Evolutionary conservation across 352 stramenopile species (phyloP), one percentile per base, ranked within the genome.

Genomic region (Pythium insidiosum): DNA sequence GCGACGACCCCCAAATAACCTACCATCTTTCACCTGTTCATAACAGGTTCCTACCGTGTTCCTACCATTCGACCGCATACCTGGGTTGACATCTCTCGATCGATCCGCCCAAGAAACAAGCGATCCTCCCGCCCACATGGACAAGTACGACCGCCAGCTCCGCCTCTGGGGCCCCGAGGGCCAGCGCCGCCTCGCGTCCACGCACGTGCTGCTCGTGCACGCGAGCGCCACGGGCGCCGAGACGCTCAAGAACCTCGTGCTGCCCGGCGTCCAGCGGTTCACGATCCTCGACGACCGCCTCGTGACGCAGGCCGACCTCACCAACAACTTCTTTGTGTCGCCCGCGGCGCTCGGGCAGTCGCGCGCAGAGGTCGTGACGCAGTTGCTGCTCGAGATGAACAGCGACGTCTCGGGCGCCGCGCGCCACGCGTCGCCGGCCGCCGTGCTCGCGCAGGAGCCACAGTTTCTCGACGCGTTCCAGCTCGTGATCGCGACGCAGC

Each of bases 141-240:
- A 98, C 73, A 98, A 98, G 71, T 99, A 99, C 74, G 96, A 99
- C 75, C 80, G 96, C n/a, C 95, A 99, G 73, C 73, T 99, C 42
- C 90, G 96, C 21, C 80, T 99, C 16, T 99, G 96, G 96, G 96
- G 96, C 30, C 69, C 89, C 37, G 70, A 95, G 19, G 96, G 96
- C 26, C 96, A 99, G 68, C 69, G 67, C 20, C 74, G 76, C 1
- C 73, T 99, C 6, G 78, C 77, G 24, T 75, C 60, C 30, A 94
- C 90, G 37, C 73, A 89, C 56, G 77, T 98, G 9, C 61, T 98
- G 22, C 68, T 98, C 16, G 37, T 99, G 7, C 68, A 94, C 20
- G 87, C 94, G 1, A 83, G 88, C 13, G 79, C 95, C 9, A 97
- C 88, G 4, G 95, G 91, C 11, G 95, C 95, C 1, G 96, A 99